phyloP scores from a whole-genome alignment of 2,329 filamentous ascomycete species.

The Colletotrichum ledebouriae region DNA sequence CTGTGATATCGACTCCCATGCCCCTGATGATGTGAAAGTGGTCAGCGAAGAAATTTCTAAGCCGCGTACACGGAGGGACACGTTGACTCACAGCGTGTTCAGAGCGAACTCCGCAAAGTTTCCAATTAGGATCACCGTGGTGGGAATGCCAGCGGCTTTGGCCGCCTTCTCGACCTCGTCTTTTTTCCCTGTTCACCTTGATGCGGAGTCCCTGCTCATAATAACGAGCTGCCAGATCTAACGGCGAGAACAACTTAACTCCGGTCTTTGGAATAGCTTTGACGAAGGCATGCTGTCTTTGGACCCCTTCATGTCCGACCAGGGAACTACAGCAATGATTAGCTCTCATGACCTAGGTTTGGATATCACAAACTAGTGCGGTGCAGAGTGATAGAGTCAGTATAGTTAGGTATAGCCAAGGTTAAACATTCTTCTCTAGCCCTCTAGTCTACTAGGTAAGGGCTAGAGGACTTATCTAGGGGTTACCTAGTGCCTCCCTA shows the following conservation, averaged over 20 bases:
- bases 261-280: conserved; percentile 47
- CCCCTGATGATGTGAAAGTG: not conserved
- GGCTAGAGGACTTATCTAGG: too few relatives aligned
- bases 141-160: conserved; percentile 46
- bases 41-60: not conserved
- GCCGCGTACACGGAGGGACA: not conserved
- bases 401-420: too few relatives aligned
- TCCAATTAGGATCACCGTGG: conserved; percentile 44
- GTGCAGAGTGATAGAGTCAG: too few relatives aligned
- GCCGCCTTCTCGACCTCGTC: conserved; percentile 45
- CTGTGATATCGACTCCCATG: conserved; percentile 21
- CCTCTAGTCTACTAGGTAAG: too few relatives aligned
- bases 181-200: conserved; percentile 45
- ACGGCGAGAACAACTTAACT: conserved; percentile 49
- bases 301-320: conserved; percentile 44
- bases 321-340: conserved; percentile 38
- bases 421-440: too few relatives aligned
- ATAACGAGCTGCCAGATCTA: conserved; percentile 45
- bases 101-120: conserved; percentile 48
- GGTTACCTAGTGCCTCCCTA: too few relatives aligned
- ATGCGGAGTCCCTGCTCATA: conserved; percentile 46
- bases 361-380: too few relatives aligned
- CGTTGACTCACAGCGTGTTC: conserved; percentile 29
- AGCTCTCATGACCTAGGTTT: not conserved
- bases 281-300: conserved; percentile 46